These are phyloP conservation scores for Plasmodium yoelii DNA, from an alignment of 169 alveolate species.

Conservation along the genomic window DNA sequence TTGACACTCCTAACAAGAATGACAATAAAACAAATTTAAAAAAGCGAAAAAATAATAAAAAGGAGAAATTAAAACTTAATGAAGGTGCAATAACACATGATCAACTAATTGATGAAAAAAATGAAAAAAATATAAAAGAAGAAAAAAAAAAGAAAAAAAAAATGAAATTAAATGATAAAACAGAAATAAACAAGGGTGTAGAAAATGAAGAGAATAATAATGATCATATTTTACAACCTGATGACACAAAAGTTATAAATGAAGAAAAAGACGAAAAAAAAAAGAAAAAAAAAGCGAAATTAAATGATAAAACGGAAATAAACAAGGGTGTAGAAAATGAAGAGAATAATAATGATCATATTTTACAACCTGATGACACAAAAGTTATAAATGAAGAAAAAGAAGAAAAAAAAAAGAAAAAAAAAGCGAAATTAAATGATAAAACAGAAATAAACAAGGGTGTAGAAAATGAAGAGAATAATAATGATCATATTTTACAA, in stretches of 20 bases:
- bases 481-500: too few relatives aligned
- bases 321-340: too few relatives aligned
- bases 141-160: slow-evolving; percentile 11
- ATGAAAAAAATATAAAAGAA: slow-evolving; percentile 1
- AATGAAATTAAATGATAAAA: neutral
- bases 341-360: too few relatives aligned
- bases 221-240: neutral
- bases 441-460: too few relatives aligned
- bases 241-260: neutral
- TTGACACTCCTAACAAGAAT: neutral
- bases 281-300: too few relatives aligned
- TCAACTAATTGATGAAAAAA: slow-evolving; percentile 1
- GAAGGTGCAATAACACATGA: neutral
- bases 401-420: too few relatives aligned
- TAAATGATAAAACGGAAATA: too few relatives aligned
- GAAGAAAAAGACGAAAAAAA: too few relatives aligned
- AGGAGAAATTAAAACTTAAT: slow-evolving; percentile 3
- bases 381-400: too few relatives aligned
- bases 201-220: neutral
- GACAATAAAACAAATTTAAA: slow-evolving; percentile 2
- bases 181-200: neutral
- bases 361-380: too few relatives aligned
- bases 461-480: too few relatives aligned
- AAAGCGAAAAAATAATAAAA: slow-evolving; percentile 18
- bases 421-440: too few relatives aligned